Evolutionary conservation across 305 asterid species (phyloP), one percentile per base, ranked within the genome.

Genomic region (Fraxinus albicans): DNA sequence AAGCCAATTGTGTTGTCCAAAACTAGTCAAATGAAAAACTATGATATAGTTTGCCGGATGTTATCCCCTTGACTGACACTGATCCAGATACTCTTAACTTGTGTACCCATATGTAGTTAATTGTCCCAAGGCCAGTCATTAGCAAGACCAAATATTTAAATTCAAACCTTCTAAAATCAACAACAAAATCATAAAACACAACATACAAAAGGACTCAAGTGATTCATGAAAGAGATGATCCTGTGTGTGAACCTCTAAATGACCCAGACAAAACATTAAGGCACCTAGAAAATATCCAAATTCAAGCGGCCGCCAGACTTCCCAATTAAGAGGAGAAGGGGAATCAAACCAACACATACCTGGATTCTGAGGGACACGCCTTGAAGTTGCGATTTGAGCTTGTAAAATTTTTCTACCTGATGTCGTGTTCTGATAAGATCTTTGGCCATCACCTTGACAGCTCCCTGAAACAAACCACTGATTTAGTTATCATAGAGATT

Each of bases 371-470:
- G 97, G 23, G 99, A 92, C 80, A 95, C 98, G 31, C 99, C 99
- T 90, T 95, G 98, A 85, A 96, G 98, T 89, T 95, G 98, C 81
- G 99, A 96, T 88, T 96, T 95, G 55, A 96, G 97, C 91, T 96
- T 96, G 89, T 96, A 94, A 84, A 96, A 96, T 86, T 96, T 96
- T 85, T 96, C 99, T 82, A 91, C 83, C 82, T 91, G 95, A 87
- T 90, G 95, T 12, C 94, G 86, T n/a, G 95, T 91, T 86, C 93
- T 89, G 83, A 91, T 87, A 27, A 91, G 92, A 87, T 91, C 95
- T 86, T 90, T 91, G 65, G 95, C 95, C 95, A 90, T 91, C 85
- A 91, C 93, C 88, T 87, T 91, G 74, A 90, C 93, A 79, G 93
- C 93, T 89, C 93, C 95, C 95, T 78, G 79, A 12, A 63, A 31